Conservation (phyloP, 1,284 basidiomycete species). For the Ceratorhiza oryzae-sativae region DNA sequence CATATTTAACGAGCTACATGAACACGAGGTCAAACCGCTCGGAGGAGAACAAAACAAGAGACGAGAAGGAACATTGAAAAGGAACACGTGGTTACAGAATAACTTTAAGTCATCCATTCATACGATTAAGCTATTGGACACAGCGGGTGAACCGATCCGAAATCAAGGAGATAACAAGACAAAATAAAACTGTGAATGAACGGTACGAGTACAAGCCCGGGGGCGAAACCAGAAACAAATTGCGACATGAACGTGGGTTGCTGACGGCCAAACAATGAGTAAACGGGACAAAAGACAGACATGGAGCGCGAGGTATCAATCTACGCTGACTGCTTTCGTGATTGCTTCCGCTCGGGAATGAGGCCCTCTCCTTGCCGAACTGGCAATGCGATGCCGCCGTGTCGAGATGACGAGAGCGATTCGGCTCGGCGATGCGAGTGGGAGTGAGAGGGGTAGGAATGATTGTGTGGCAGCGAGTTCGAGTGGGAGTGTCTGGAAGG, state of each 20-base stretch:
- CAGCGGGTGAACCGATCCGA: conserved; percentile 4
- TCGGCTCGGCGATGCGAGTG: conserved; percentile 34
- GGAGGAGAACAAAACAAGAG: too few species aligned
- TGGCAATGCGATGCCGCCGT: conserved; percentile 32
- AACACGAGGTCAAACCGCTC: too few species aligned
- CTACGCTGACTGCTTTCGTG: conserved; percentile 27
- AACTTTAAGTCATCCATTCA: conserved; percentile 19
- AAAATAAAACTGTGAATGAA: background rate
- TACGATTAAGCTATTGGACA: conserved; percentile 36
- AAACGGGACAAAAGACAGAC: background rate
- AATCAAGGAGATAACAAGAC: background rate
- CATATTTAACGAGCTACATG: too few species aligned
- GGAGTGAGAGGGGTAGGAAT: conserved; percentile 12
- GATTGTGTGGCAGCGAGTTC: conserved; percentile 21
- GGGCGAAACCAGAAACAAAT: conserved; percentile 5
- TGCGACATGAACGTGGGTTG: conserved; percentile 8
- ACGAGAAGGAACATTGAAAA: too few species aligned
- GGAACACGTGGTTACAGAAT: background rate
- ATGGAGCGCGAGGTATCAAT: background rate
- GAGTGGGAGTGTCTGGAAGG: conserved; percentile 31
- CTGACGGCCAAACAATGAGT: background rate
- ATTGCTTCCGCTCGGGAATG: conserved; percentile 27
- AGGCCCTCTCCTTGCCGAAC: conserved; percentile 31
- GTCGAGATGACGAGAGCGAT: conserved; percentile 16
- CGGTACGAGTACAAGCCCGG: conserved; percentile 12